Evolutionary conservation across 495 filamentous ascomycete species (phyloP).

Genomic region (Hyphodiscus hymeniophilus): DNA sequence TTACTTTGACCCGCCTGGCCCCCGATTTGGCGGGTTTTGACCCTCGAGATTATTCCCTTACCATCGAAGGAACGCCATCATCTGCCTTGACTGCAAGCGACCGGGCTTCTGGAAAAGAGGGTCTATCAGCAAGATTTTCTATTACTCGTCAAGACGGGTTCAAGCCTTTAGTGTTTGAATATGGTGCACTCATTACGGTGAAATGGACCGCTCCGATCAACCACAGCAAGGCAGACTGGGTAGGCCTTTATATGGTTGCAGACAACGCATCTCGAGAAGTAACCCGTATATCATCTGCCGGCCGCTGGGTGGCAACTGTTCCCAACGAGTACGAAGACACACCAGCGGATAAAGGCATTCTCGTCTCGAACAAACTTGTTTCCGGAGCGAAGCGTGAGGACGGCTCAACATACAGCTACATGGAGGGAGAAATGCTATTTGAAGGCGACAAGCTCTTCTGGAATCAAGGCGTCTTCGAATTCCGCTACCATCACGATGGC

Average conservation of each 20-base stretch:
- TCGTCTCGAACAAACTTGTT: constrained; percentile 54
- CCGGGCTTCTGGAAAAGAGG: constrained; percentile 20
- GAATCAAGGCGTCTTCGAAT: constrained; percentile 91
- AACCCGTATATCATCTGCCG: constrained; percentile 76
- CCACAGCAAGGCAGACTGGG: constrained; percentile 91
- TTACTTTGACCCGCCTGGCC: constrained; percentile 75
- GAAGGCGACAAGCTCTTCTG: constrained; percentile 93
- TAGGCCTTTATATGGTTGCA: constrained; percentile 87
- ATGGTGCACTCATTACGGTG: constrained; percentile 84
- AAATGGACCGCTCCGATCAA: constrained; percentile 87
- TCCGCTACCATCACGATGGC: constrained; percentile 93
- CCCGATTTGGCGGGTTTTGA: constrained; percentile 80
- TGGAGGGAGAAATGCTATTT: constrained; percentile 77
- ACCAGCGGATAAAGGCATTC: constrained; percentile 69
- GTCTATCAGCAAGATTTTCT: constrained; percentile 28
- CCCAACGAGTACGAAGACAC: constrained; percentile 68
- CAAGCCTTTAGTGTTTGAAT: constrained; percentile 73
- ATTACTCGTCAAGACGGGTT: constrained; percentile 42
- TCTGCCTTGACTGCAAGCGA: constrained; percentile 39
- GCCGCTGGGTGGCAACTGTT: constrained; percentile 81
- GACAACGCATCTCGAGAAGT: constrained; percentile 82
- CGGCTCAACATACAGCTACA: constrained; percentile 39
- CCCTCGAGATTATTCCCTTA: constrained; percentile 70
- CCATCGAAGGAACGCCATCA: constrained; percentile 58
- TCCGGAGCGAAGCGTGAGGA: constrained; percentile 36